Conservation (phyloP, 176 grass and related monocot genomes). For the Pharus latifolius region DNA sequence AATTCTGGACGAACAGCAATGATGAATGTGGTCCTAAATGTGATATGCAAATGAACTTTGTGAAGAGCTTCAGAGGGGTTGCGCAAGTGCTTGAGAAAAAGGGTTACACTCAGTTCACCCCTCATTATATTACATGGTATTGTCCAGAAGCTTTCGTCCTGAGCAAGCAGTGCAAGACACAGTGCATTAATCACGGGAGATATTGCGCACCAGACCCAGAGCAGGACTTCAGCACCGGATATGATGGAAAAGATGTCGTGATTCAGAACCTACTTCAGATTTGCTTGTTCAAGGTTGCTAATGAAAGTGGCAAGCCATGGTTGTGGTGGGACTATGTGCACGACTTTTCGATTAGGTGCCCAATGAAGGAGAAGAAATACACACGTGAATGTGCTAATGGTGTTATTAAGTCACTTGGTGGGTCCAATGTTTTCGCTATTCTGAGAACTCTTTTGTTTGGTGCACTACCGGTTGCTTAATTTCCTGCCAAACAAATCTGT, state of each 20-base stretch:
- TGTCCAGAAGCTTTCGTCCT: constrained; percentile 70
- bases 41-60: constrained; percentile 72
- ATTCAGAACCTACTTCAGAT: constrained; percentile 69
- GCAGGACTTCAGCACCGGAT: constrained; percentile 78
- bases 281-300: constrained; percentile 60
- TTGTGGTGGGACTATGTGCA: constrained; percentile 94
- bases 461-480: not conserved
- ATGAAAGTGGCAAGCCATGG: constrained; percentile 63
- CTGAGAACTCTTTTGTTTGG: not conserved
- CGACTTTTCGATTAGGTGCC: constrained; percentile 71
- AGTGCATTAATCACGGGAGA: constrained; percentile 74
- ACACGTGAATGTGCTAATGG: constrained; percentile 49
- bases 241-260: constrained; percentile 73
- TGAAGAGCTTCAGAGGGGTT: constrained; percentile 53
- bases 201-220: constrained; percentile 82
- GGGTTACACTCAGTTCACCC: constrained; percentile 71
- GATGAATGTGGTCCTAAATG: constrained; percentile 80
- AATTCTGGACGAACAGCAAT: constrained; percentile 85
- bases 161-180: constrained; percentile 70
- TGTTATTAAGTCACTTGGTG: constrained; percentile 70
- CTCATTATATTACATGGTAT: constrained; percentile 91
- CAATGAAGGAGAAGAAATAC: constrained; percentile 91
- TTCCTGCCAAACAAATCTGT: not conserved
- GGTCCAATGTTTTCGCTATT: constrained; percentile 9
- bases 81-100: constrained; percentile 74